These are phyloP conservation scores for Aspergillus conjunctus DNA, from an alignment of 495 filamentous ascomycete species.

Conservation along the genomic window DNA sequence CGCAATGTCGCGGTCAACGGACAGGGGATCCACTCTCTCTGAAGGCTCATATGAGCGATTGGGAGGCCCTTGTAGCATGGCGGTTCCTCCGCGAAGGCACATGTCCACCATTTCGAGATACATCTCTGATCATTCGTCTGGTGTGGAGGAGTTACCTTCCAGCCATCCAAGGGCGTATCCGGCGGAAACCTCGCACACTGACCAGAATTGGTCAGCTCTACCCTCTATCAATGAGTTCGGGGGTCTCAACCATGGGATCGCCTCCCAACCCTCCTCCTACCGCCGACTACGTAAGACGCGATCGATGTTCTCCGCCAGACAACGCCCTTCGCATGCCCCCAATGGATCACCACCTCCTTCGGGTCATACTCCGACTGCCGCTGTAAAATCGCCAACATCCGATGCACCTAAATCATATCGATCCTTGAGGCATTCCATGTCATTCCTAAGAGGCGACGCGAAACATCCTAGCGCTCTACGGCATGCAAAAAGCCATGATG, in stretches of 20 bases:
- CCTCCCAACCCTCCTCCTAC: slow-evolving; percentile 71
- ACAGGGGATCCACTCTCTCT: slow-evolving; percentile 39
- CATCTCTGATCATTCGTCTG: background rate
- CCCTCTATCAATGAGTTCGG: slow-evolving; percentile 40
- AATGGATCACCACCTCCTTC: slow-evolving; percentile 26
- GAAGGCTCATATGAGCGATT: slow-evolving; percentile 35
- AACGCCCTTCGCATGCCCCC: slow-evolving; percentile 35
- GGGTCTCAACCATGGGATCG: slow-evolving; percentile 60
- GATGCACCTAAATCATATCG: slow-evolving; percentile 27
- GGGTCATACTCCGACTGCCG: slow-evolving; percentile 16
- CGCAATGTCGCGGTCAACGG: slow-evolving; percentile 63
- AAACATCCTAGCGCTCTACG: slow-evolving; percentile 26
- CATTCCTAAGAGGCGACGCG: slow-evolving; percentile 56
- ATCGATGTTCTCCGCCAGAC: slow-evolving; percentile 66
- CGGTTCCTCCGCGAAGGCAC: slow-evolving; percentile 39
- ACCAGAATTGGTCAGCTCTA: slow-evolving; percentile 28
- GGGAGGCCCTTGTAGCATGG: slow-evolving; percentile 41
- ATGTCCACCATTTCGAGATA: background rate
- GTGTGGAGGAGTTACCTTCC: background rate
- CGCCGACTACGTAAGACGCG: slow-evolving; percentile 71
- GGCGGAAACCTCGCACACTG: slow-evolving; percentile 3
- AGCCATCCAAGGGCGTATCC: slow-evolving; percentile 2
- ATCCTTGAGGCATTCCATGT: slow-evolving; percentile 59
- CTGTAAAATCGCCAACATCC: slow-evolving; percentile 5
- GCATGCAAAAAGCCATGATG: slow-evolving; percentile 46